Evolutionary conservation across 164 flowering plant species (phyloP), one percentile per base, ranked within the genome.

Genomic region (Sedum album): DNA sequence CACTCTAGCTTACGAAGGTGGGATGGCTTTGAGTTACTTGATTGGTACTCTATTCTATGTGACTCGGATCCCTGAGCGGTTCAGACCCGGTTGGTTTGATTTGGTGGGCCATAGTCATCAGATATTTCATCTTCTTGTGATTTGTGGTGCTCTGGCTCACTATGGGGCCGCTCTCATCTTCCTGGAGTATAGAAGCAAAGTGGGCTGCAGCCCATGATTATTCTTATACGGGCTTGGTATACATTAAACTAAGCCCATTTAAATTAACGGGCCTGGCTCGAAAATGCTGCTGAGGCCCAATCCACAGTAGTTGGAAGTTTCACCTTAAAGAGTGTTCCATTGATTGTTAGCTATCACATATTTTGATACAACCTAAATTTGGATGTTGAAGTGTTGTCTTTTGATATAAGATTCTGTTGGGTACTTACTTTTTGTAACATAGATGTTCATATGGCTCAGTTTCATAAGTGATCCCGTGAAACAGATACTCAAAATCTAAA

Each of bases 91-190:
- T 28, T 57, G 62, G 62, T 57, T 57, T 28, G 62, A 57, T 28
- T 15, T 57, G 18, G 62, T 57, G 33, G 62, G 62, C 20, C 62
- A 57, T 28, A 57, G 62, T 28, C 62, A 57, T 28, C 62, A 57
- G 62, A 57, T 57, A 2, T 57, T 57, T 57, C 35, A 57, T 57
- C 4, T 14, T 2, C 33, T 57, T 28, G 62, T 57, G 6, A 57
- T 57, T 26, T 28, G 17, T 26, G 62, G 62, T 14, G 62, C 62
- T 11, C 28, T 57, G 62, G 62, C 62, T 8, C 62, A 57, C 33
- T 57, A 57, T 28, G 62, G 62, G 62, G 62, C 62, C 28, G 62
- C 62, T 26, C 62, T 57, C 18, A 57, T 57, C 31, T 57, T 57
- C 33, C 31, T 57, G 17, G 62, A 57, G 31, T 57, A 57, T 4